A percentile compares a stretch with the other conserved stretches of the same genome.
These are phyloP conservation scores for Alternaria ventricosa DNA, from an alignment of 2,329 filamentous ascomycete genomes.

Conservation along the genomic window DNA sequence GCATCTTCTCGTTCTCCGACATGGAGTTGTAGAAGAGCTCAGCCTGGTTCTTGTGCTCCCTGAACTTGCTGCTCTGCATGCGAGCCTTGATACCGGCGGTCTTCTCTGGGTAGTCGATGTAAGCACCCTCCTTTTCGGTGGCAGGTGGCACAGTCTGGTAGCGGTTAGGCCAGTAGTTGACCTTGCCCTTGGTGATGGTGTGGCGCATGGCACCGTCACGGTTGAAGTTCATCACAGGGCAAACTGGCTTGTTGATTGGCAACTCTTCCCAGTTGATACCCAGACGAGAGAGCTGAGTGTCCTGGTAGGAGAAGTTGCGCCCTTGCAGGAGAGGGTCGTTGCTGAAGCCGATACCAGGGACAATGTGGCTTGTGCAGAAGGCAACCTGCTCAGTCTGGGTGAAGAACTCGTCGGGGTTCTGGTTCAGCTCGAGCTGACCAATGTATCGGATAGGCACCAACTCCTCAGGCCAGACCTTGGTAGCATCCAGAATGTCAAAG, in stretches of 20 bases:
- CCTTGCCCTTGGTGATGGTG: slow-evolving; percentile 73
- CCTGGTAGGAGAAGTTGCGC: slow-evolving; percentile 71
- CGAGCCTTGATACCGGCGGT: slow-evolving; percentile 74
- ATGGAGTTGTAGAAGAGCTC: slow-evolving; percentile 85
- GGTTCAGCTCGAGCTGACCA: slow-evolving; percentile 79
- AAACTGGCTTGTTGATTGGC: slow-evolving; percentile 77
- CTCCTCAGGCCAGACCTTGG: slow-evolving; percentile 86
- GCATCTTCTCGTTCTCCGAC: slow-evolving; percentile 68
- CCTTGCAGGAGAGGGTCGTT: slow-evolving; percentile 78
- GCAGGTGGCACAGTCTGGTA: slow-evolving; percentile 70
- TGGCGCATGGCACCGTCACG: slow-evolving; percentile 77
- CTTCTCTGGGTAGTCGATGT: slow-evolving; percentile 71
- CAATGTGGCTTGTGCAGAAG: slow-evolving; percentile 81
- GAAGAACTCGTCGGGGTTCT: slow-evolving; percentile 82
- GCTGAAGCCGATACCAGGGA: slow-evolving; percentile 78
- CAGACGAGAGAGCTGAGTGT: slow-evolving; percentile 73
- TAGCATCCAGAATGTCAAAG: slow-evolving; percentile 84
- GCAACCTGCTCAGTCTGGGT: slow-evolving; percentile 82
- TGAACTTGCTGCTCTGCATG: slow-evolving; percentile 74
- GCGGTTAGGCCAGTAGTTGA: slow-evolving; percentile 83
- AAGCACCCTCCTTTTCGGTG: slow-evolving; percentile 67
- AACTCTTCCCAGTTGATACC: slow-evolving; percentile 79
- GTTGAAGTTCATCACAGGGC: slow-evolving; percentile 77
- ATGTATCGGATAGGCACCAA: slow-evolving; percentile 77
- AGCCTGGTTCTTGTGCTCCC: slow-evolving; percentile 77